Percentiles rank a stretch among this genome's conserved stretches.
These are phyloP conservation scores for Solanum commersonii DNA, from an alignment of 257 asterid genomes.

Conservation along the genomic window DNA sequence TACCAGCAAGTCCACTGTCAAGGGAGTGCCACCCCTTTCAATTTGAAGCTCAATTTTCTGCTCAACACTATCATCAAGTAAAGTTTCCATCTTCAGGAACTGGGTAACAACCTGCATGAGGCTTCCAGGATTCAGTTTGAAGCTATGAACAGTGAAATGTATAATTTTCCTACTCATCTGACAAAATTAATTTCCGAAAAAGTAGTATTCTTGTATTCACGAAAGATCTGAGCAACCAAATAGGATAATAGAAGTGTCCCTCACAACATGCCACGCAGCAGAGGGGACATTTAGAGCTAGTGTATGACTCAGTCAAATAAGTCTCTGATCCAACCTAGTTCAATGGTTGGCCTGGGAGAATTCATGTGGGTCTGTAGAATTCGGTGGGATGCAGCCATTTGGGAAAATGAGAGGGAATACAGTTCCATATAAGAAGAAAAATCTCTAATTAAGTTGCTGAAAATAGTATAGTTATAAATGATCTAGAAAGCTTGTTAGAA, in stretches of 20 bases:
- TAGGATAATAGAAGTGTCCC: background rate
- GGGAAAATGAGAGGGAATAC: background rate
- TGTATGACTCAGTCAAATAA: background rate
- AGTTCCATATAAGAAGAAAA: background rate
- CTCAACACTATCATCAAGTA: slow-evolving; percentile 81
- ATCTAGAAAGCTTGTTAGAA: background rate
- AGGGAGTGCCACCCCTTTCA: slow-evolving; percentile 92
- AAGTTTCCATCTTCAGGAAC: slow-evolving; percentile 79
- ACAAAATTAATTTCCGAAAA: background rate
- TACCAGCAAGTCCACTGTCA: slow-evolving; percentile 66
- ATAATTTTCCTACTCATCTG: background rate
- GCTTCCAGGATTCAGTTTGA: slow-evolving; percentile 14
- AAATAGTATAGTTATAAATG: background rate
- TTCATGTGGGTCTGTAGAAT: background rate
- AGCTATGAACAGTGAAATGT: background rate
- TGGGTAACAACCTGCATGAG: slow-evolving; percentile 79
- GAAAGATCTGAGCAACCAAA: background rate
- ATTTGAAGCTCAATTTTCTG: slow-evolving; percentile 70
- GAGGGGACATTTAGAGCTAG: background rate
- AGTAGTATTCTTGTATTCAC: background rate
- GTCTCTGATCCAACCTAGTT: background rate
- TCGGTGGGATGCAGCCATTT: background rate
- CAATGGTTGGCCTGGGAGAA: background rate
- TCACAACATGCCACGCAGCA: background rate
- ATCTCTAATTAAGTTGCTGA: background rate